phyloP scores from a whole-genome alignment of 1,139 yeast species.

The Yamadazyma blattariae region DNA sequence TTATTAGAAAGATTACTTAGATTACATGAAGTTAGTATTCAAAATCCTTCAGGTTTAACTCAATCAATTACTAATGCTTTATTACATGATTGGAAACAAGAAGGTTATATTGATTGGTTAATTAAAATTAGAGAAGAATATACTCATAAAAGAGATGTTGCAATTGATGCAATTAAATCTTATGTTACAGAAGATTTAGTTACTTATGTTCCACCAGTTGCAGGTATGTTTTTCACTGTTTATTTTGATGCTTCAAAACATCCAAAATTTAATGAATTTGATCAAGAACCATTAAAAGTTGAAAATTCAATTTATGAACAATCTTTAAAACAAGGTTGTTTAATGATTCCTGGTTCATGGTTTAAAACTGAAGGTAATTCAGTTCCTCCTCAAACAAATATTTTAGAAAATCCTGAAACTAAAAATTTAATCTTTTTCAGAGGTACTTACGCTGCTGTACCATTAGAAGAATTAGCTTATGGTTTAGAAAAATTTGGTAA shows the following conservation, averaged over 20 bases:
- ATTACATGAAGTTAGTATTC: slow-evolving; percentile 79
- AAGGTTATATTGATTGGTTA: slow-evolving; percentile 77
- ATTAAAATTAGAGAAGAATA: slow-evolving; percentile 80
- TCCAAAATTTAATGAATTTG: slow-evolving; percentile 60
- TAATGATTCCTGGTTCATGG: slow-evolving; percentile 92
- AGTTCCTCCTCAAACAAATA: slow-evolving; percentile 48
- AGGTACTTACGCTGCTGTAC: slow-evolving; percentile 88
- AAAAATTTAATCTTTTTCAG: slow-evolving; percentile 66
- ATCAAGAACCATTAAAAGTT: slow-evolving; percentile 54
- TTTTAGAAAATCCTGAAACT: slow-evolving; percentile 30
- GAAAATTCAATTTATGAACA: slow-evolving; percentile 66
- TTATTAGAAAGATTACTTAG: slow-evolving; percentile 69
- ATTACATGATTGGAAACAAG: slow-evolving; percentile 47
- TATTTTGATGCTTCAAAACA: slow-evolving; percentile 74
- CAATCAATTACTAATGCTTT: slow-evolving; percentile 64
- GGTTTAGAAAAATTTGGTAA: slow-evolving; percentile 69
- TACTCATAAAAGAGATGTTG: slow-evolving; percentile 68
- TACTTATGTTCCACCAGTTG: slow-evolving; percentile 69
- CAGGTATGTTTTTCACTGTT: slow-evolving; percentile 93
- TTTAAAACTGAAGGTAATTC: slow-evolving; percentile 53
- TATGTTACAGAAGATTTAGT: slow-evolving; percentile 58
- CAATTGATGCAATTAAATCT: slow-evolving; percentile 63
- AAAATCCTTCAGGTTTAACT: slow-evolving; percentile 80
- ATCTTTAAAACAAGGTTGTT: slow-evolving; percentile 62
- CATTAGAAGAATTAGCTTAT: slow-evolving; percentile 52